Evolutionary conservation across 208 protist genomes (phyloP).

Genomic region (Acanthamoeba polyphaga): DNA sequence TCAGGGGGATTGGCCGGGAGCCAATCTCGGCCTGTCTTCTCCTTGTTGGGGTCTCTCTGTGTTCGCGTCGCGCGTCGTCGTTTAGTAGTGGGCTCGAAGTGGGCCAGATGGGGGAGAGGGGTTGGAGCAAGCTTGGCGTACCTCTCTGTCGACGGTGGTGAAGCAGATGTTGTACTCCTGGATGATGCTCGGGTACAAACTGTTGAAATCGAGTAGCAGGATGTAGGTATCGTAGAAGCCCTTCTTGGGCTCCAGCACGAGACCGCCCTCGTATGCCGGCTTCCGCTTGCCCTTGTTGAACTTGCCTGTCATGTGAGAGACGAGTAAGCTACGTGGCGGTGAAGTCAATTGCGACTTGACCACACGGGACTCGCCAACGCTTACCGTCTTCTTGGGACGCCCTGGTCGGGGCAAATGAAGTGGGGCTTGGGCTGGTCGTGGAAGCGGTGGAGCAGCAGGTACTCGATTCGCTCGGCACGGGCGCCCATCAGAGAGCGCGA

Average conservation of each 20-base stretch:
- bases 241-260: slow-evolving; percentile 97
- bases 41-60: slow-evolving; percentile 60
- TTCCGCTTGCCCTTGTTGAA: slow-evolving; percentile 74
- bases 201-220: slow-evolving; percentile 99
- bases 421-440: slow-evolving; percentile 76
- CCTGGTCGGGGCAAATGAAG: slow-evolving; percentile 52
- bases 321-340: neutral
- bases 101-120: neutral
- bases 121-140: neutral
- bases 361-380: neutral
- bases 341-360: neutral
- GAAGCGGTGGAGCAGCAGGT: slow-evolving; percentile 98
- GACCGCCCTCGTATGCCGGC: slow-evolving; percentile 87
- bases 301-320: neutral
- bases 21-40: slow-evolving; percentile 74
- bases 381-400: slow-evolving; percentile 17
- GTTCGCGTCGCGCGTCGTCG: neutral
- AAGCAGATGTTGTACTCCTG: slow-evolving; percentile 99
- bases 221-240: slow-evolving; percentile 99
- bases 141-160: slow-evolving; percentile 95
- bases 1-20: slow-evolving; percentile 71
- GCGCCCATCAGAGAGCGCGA: slow-evolving; percentile 93
- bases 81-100: neutral
- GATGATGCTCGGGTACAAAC: slow-evolving; percentile 99
- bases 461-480: slow-evolving; percentile 98